These are phyloP conservation scores for Diaporthe velutina DNA, from an alignment of 2,329 filamentous ascomycete genomes.

Conservation along the genomic window DNA sequence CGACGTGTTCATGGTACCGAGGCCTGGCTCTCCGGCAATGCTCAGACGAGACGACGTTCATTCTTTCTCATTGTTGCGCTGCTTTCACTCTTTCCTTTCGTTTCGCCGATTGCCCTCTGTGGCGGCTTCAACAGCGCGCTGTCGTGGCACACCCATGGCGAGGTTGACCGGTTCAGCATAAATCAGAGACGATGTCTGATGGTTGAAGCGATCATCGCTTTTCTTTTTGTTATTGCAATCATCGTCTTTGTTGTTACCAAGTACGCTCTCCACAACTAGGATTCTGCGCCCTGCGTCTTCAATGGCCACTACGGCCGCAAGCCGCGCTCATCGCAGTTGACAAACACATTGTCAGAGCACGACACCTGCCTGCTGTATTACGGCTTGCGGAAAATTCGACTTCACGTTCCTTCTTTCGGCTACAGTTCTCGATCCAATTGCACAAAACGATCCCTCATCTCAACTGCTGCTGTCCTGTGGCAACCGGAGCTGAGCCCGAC, in stretches of 20 bases:
- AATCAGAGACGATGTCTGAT: slow-evolving; percentile 53
- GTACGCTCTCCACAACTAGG: slow-evolving; percentile 10
- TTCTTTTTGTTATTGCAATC: slow-evolving; percentile 39
- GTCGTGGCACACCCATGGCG: slow-evolving; percentile 63
- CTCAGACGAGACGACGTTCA: slow-evolving; percentile 47
- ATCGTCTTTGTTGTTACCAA: slow-evolving; percentile 42
- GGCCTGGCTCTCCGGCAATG: slow-evolving; percentile 46
- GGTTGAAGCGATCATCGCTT: slow-evolving; percentile 47
- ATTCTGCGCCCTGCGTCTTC: too few species aligned
- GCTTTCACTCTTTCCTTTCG: slow-evolving; percentile 61
- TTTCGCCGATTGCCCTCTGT: slow-evolving; percentile 58
- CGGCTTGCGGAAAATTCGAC: neutral
- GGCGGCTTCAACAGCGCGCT: slow-evolving; percentile 60
- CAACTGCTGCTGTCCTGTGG: neutral
- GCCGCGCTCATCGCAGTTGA: neutral
- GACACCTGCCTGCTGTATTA: neutral
- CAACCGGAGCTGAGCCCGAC: neutral
- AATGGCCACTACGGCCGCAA: neutral
- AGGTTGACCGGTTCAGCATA: slow-evolving; percentile 55
- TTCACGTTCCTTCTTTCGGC: neutral
- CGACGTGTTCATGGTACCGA: slow-evolving; percentile 35
- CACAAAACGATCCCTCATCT: neutral
- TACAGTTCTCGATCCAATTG: neutral
- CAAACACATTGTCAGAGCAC: neutral
- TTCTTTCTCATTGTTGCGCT: slow-evolving; percentile 56